Evolutionary conservation across 441 rosid genomes (phyloP), one percentile per base, ranked within the genome.

Genomic region (Daphne laureola): DNA sequence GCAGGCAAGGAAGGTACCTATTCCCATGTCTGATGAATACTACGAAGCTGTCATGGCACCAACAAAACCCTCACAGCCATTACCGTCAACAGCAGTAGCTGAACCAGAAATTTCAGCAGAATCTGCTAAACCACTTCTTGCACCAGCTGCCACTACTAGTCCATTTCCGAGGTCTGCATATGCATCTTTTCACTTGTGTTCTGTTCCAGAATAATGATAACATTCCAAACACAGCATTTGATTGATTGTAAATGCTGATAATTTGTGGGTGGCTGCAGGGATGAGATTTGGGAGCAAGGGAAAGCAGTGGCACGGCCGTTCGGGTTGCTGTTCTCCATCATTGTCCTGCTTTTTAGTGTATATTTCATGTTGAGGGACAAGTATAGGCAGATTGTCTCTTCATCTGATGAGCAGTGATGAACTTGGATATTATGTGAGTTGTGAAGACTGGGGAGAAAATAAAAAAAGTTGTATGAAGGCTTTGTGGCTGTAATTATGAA

Each of bases 1-100:
- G 15, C 64, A 89, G 97, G 83, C 65, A 18, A 78, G 61, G 73
- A 72, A 70, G 14, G 77, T 84, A 43, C 72, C 83, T 15, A 40
- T 77, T 61, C 76, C 77, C 38, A 31, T 31, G 31, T 67, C 46
- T 2, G 69, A 74, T 53, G 76, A 66, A 59, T 45, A 72, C 14
- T 56, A 43, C 31, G 59, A 57, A 51, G 43, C 57, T 52, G 59
- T 55, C 49, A 35, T 73, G 3, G 18, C 16, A 15, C 36, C 25
- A 27, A 16, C 49, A 27, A 17, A 26, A 31, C 54, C 65, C n/a
- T 17, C 12, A 36, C 55, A 35, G 17, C 15, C 55, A 18, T 14
- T 51, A 16, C 18, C 47, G 48, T 16, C 60, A 38, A 17, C 51
- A 43, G 49, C 51, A 21, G 7, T 47, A 51, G 21, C 55, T 13